Percentiles rank a stretch among this genome's conserved stretches.
Evolutionary conservation across 202 grass and related monocot species (phyloP).

Genomic region (Brachypodium distachyon): DNA sequence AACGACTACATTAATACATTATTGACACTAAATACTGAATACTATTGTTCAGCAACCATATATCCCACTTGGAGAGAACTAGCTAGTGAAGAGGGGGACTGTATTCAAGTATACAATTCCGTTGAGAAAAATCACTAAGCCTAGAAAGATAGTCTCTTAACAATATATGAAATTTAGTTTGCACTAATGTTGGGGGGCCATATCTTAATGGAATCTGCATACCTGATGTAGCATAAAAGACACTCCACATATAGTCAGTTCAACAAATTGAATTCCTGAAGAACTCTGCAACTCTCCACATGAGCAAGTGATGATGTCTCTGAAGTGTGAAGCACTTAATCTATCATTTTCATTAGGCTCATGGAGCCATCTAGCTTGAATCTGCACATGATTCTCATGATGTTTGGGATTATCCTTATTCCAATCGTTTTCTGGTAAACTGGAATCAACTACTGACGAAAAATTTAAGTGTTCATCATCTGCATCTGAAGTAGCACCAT

Average conservation of each 20-base stretch:
- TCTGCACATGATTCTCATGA: conserved; percentile 11
- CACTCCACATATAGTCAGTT: conserved; percentile 74
- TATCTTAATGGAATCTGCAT: background rate
- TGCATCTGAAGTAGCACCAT: conserved; percentile 24
- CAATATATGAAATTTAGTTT: background rate
- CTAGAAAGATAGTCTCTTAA: background rate
- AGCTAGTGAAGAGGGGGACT: background rate
- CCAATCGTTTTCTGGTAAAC: conserved; percentile 9
- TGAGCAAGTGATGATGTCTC: conserved; percentile 69
- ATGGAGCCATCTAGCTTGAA: conserved; percentile 83
- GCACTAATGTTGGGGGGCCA: background rate
- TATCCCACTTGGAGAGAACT: background rate
- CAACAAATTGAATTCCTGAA: conserved; percentile 62
- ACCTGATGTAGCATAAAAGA: conserved; percentile 99
- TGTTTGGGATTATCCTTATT: conserved; percentile 12
- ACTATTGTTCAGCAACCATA: background rate
- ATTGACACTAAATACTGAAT: background rate
- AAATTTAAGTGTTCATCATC: conserved; percentile 29
- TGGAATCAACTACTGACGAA: conserved; percentile 21
- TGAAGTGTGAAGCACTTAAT: conserved; percentile 76
- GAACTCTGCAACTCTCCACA: conserved; percentile 66
- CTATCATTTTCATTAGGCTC: conserved; percentile 87
- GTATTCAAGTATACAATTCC: background rate
- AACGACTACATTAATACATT: background rate
- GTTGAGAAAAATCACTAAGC: background rate